Evolutionary conservation across 73 alveolate species (phyloP).

Genomic region (Stentor roeselii): DNA sequence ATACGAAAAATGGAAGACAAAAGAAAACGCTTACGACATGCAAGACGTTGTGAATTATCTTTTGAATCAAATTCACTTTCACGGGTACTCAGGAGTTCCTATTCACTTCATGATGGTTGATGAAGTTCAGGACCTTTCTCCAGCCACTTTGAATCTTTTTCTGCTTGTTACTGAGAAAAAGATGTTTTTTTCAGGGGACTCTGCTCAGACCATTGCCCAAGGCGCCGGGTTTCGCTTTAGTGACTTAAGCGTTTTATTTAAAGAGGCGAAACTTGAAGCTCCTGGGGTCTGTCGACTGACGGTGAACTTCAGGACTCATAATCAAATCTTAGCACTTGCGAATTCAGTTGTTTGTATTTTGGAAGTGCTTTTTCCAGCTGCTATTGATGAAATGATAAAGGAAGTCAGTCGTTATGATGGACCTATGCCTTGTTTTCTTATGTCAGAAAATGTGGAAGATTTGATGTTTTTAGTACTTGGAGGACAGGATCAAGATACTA

Average conservation of each 20-base stretch:
- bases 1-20: constrained; percentile 76
- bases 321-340: constrained; percentile 67
- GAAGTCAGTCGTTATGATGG: constrained; percentile 69
- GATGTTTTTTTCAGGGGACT: constrained; percentile 85
- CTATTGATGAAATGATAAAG: constrained; percentile 67
- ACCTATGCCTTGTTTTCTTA: constrained; percentile 57
- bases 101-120: constrained; percentile 74
- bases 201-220: constrained; percentile 85
- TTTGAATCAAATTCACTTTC: constrained; percentile 33
- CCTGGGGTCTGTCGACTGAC: constrained; percentile 30
- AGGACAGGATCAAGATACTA: constrained; percentile 16
- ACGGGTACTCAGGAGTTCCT: constrained; percentile 40
- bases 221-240: constrained; percentile 84
- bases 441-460: constrained; percentile 36
- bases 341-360: constrained; percentile 62
- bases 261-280: not conserved
- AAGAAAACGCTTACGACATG: constrained; percentile 61
- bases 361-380: constrained; percentile 73
- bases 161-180: constrained; percentile 54
- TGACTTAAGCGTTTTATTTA: constrained; percentile 60
- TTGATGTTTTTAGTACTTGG: constrained; percentile 19
- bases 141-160: constrained; percentile 51
- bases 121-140: constrained; percentile 81
- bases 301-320: constrained; percentile 78
- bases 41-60: constrained; percentile 80